Percentiles rank a stretch among this genome's conserved stretches.
Evolutionary conservation across 2,329 filamentous ascomycete species (phyloP).

Genomic region (Beauveria pseudobassiana): DNA sequence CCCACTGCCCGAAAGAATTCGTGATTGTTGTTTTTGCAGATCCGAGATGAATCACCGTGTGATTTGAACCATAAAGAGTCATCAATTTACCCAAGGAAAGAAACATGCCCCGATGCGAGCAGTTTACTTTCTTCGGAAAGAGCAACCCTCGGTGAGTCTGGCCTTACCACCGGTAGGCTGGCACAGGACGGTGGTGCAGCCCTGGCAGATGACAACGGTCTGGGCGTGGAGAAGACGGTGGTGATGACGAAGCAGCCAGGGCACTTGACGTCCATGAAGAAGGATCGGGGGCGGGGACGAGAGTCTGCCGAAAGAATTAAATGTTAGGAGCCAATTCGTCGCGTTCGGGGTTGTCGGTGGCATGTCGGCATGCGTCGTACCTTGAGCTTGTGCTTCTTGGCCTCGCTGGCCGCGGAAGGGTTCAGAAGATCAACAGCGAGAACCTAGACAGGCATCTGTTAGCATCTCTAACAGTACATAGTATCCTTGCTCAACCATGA

Average conservation of each 20-base stretch:
- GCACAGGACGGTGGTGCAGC: slow-evolving; percentile 99
- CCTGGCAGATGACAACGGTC: slow-evolving; percentile 99
- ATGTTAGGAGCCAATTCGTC: slow-evolving; percentile 16
- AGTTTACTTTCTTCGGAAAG: slow-evolving; percentile 99
- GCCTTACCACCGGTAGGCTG: slow-evolving; percentile 99
- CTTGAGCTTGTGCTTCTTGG: slow-evolving; percentile 99
- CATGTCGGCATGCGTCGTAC: slow-evolving; percentile 42
- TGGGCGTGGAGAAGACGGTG: slow-evolving; percentile 99
- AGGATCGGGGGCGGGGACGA: slow-evolving; percentile 93
- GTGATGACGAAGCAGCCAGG: slow-evolving; percentile 99
- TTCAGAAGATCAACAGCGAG: slow-evolving; percentile 99
- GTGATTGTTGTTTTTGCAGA: slow-evolving; percentile 43
- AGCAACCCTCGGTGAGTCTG: slow-evolving; percentile 98
- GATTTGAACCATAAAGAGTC: slow-evolving; percentile 40
- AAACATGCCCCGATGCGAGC: slow-evolving; percentile 33
- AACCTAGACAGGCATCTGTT: slow-evolving; percentile 61
- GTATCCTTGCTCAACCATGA: slow-evolving; percentile 5
- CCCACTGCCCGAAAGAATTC: slow-evolving; percentile 35
- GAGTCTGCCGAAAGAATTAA: slow-evolving; percentile 48
- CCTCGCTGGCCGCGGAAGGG: slow-evolving; percentile 94
- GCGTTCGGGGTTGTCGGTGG: slow-evolving; percentile 4
- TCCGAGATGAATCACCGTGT: slow-evolving; percentile 48
- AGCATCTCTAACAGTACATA: slow-evolving; percentile 30
- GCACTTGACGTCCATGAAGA: slow-evolving; percentile 99
- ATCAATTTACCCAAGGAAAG: slow-evolving; percentile 39